phyloP scores from a whole-genome alignment of 2,329 filamentous ascomycete species.

The Uncinocarpus reesii region DNA sequence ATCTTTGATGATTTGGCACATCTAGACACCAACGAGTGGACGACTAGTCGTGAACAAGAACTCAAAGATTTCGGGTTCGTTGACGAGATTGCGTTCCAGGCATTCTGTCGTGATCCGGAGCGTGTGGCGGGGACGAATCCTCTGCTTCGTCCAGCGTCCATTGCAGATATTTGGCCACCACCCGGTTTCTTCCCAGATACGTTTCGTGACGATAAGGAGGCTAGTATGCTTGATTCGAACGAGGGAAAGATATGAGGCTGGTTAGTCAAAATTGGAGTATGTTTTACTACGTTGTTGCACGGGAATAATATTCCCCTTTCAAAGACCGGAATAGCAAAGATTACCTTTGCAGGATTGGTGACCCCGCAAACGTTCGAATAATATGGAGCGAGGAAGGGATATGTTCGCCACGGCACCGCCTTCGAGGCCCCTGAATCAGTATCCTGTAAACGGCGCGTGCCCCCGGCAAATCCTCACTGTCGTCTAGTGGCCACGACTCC shows the following conservation, averaged over 20 bases:
- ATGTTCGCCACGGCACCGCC: not conserved
- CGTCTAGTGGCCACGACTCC: no score
- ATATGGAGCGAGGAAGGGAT: not conserved
- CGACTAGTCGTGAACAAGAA: slow-evolving; percentile 5
- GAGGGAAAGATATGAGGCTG: no score
- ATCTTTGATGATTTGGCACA: slow-evolving; percentile 39
- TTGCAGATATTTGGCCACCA: slow-evolving; percentile 36
- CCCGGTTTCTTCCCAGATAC: slow-evolving; percentile 35
- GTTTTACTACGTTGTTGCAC: no score
- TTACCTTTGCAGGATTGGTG: no score
- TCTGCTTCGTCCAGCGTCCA: slow-evolving; percentile 31
- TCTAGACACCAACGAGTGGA: slow-evolving; percentile 34
- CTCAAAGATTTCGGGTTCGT: slow-evolving; percentile 4
- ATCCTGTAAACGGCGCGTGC: no score
- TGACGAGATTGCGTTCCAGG: slow-evolving; percentile 9
- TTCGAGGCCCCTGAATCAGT: not conserved
- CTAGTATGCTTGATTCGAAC: not conserved
- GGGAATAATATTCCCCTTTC: no score
- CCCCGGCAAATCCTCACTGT: no score
- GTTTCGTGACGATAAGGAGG: slow-evolving; percentile 24
- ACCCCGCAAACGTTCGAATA: no score
- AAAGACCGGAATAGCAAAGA: no score
- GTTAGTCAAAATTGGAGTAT: no score
- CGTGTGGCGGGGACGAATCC: slow-evolving; percentile 19
- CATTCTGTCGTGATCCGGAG: slow-evolving; percentile 9